Evolutionary conservation across 805 yeast species (phyloP), one percentile per base, ranked within the genome.

Genomic region (Candida arabinofermentans): DNA sequence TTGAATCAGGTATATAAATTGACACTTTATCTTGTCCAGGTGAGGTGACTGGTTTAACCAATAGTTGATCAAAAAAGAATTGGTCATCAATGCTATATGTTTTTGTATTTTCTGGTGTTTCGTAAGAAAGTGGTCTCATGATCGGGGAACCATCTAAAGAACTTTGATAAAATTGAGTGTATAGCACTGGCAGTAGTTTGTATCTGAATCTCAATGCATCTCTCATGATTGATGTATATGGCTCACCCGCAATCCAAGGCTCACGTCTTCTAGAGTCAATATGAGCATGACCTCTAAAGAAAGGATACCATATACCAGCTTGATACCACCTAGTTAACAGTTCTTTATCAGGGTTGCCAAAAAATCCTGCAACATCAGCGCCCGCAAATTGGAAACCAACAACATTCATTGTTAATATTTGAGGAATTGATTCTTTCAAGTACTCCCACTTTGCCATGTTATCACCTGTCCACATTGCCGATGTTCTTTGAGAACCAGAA

Each of bases 401-500:
- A 23, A 86, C 67, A 36, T 89, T 88, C 49, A 82, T 74, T 3
- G 95, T 86, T 44, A 93, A 69, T 13, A 87, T 62, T 96, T 89
- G 90, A 6, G 98, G 96, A 34, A 88, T 74, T 0, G 96, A 86
- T 5, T 77, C 72, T 51, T 74, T 71, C 46, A 93, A 70, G 55
- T 88, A 85, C 48, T 83, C 93, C 99, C 99, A 93, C 50, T 75
- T 82, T 3, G 96, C 87, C 75, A 79, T 83, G 61, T 91, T 93
- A 61, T 93, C 99, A 34, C 99, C 99, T 0, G 96, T 88, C 99
- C 99, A 93, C 78, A 86, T 83, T 0, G 98, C 96, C 0, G 93
- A 81, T 0, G 93, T 72, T 52, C 90, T 73, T 64, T 93, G 98
- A 2, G 96, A 86, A 0, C 99, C 99, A 0, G 97, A 75, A 59